Percentiles rank a stretch among this genome's conserved stretches.
Evolutionary conservation across 208 protist genomes (phyloP).

Genomic region (Acanthamoeba royreba): DNA sequence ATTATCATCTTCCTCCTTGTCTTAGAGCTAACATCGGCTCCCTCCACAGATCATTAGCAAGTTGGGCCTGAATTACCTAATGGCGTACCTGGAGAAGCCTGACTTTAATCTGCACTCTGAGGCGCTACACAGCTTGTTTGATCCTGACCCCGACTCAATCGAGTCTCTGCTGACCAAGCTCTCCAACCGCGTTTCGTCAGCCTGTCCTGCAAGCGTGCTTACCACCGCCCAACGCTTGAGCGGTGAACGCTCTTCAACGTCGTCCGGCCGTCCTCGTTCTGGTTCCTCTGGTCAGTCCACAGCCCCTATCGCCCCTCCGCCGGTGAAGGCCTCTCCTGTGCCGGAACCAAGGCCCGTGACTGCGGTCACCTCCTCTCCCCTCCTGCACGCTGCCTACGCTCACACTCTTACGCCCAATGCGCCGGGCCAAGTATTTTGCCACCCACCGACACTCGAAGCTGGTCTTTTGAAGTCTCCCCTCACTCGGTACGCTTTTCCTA

Average conservation of each 20-base stretch:
- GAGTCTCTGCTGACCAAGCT: not conserved
- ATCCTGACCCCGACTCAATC: not conserved
- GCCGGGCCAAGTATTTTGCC: not conserved
- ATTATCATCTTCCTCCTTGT: not conserved
- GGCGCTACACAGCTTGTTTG: not conserved
- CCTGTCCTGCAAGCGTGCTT: not conserved
- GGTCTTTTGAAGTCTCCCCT: not conserved
- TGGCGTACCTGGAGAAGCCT: not conserved
- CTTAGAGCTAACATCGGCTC: not conserved
- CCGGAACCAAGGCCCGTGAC: not conserved
- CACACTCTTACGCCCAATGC: not conserved
- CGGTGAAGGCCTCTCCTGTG: not conserved
- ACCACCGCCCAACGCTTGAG: not conserved
- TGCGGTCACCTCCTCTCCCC: not conserved
- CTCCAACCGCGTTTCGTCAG: not conserved
- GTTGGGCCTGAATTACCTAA: not conserved
- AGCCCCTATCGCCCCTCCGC: not conserved
- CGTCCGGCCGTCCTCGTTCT: not conserved
- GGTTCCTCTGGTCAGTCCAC: not conserved
- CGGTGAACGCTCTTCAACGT: not conserved
- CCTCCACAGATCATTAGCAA: not conserved
- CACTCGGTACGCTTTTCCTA: not conserved
- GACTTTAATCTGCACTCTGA: not conserved
- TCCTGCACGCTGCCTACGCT: not conserved
- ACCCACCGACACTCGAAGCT: not conserved